A percentile compares a stretch with the other conserved stretches of the same genome.
phyloP scores from a whole-genome alignment of 169 alveolate genomes.

The Babesia caballi region DNA sequence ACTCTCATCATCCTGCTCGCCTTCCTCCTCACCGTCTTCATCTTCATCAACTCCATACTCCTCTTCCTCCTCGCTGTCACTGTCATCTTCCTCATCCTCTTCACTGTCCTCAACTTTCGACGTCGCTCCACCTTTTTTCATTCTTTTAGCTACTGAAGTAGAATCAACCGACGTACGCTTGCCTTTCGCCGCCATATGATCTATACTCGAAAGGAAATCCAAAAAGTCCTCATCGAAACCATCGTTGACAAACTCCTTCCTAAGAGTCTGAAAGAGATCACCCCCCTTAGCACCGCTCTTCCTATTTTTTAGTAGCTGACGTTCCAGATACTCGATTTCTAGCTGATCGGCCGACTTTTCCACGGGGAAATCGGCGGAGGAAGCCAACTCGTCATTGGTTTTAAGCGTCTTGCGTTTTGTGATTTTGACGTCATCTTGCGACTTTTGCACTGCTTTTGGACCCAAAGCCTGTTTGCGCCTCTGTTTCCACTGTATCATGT shows the following conservation, averaged over 20 bases:
- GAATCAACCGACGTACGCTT: background rate
- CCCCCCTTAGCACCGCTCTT: slow-evolving; percentile 33
- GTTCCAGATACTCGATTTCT: slow-evolving; percentile 52
- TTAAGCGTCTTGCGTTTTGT: slow-evolving; percentile 1
- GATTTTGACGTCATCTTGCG: background rate
- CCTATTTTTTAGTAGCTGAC: slow-evolving; percentile 28
- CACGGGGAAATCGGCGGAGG: background rate
- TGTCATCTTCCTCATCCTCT: background rate
- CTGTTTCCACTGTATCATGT: slow-evolving; percentile 62
- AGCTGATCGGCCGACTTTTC: slow-evolving; percentile 41
- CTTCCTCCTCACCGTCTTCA: slow-evolving; percentile 1
- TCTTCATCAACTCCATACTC: background rate
- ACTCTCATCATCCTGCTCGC: background rate
- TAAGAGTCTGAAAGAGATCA: slow-evolving; percentile 43
- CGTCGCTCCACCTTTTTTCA: background rate
- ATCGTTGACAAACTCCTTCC: slow-evolving; percentile 57
- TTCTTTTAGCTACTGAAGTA: background rate
- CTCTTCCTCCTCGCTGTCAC: background rate
- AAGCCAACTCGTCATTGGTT: background rate
- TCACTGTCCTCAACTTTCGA: background rate
- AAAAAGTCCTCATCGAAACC: slow-evolving; percentile 62
- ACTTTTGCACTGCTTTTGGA: background rate
- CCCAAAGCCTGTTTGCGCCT: slow-evolving; percentile 1
- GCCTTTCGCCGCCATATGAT: background rate
- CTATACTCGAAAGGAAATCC: slow-evolving; percentile 37